Evolutionary conservation across 495 filamentous ascomycete species (phyloP), one percentile per base, ranked within the genome.

Genomic region (Neurospora tetrasperma): DNA sequence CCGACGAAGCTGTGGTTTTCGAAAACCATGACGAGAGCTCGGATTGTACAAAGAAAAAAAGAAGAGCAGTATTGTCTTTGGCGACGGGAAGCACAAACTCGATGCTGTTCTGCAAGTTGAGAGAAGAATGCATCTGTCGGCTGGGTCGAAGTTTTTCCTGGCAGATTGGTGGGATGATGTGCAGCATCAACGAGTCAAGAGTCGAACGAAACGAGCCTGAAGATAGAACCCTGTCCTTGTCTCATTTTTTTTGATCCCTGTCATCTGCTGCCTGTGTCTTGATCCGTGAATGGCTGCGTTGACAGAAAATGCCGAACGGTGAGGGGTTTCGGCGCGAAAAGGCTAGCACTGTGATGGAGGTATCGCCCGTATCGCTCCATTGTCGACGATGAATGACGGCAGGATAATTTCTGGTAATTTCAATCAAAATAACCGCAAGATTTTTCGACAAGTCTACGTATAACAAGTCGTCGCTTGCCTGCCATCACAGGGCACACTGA

Each of bases 121-220:
- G 40, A 38, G 69, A 43, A 35, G 71, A 59, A 71, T 72, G 46
- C 73, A 71, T 48, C 59, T 23, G 38, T 59, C 74, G 38, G 66
- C 70, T 41, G 62, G 69, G 48, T 70, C 54, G 54, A 66, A 35
- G 27, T 35, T 66, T 66, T 73, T 71, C 41, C 41, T 75, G 72
- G 72, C 74, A 38, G 73, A 72, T 73, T 73, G 76, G 76, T 73
- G 77, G 69, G 76, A 79, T 80, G 79, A 80, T 80, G 79, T 79
- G 79, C 79, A 80, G 74, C 73, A 71, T 69, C 78, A 74, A 76
- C 78, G 79, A 80, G 78, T 80, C 79, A 80, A 80, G 78, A 71
- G 70, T 71, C 62, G 75, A 75, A 70, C 74, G 74, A 76, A 77
- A 77, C 72, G 73, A 62, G 73, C 75, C 73, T 59, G 75, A 74